Percentiles rank a stretch among this genome's conserved stretches.
phyloP scores from a whole-genome alignment of 1,139 yeast species.

The Magnusiomyces tetraspermus region DNA sequence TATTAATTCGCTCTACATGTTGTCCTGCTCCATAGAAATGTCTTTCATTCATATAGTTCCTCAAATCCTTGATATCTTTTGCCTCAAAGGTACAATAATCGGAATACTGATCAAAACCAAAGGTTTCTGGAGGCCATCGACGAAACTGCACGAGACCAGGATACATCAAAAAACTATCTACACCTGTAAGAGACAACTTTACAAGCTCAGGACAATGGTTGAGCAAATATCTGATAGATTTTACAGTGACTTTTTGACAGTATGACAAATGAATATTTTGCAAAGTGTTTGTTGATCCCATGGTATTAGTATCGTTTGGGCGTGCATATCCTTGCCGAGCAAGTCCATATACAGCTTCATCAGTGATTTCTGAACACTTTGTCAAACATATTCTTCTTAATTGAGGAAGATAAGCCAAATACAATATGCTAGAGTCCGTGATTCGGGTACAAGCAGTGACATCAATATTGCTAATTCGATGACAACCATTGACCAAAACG shows the following conservation, averaged over 20 bases:
- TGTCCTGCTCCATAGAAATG: no score
- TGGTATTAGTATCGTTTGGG: neutral
- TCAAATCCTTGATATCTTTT: constrained; percentile 65
- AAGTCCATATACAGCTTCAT: constrained; percentile 70
- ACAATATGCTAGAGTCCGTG: constrained; percentile 75
- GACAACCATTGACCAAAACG: constrained; percentile 66
- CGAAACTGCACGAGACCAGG: constrained; percentile 80
- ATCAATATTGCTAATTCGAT: constrained; percentile 83
- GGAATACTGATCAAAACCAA: constrained; percentile 75
- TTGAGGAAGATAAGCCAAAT: constrained; percentile 67
- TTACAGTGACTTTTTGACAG: constrained; percentile 62
- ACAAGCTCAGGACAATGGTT: constrained; percentile 80
- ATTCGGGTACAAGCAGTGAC: constrained; percentile 89
- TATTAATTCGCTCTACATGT: no score
- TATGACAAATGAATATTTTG: constrained; percentile 92
- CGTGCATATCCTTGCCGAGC: constrained; percentile 53
- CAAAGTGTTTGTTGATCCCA: constrained; percentile 44
- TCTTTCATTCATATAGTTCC: constrained; percentile 29
- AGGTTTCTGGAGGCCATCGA: constrained; percentile 91
- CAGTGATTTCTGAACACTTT: constrained; percentile 82
- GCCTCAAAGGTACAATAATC: constrained; percentile 93
- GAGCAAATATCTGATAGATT: constrained; percentile 42
- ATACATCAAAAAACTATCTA: constrained; percentile 74
- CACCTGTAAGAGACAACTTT: constrained; percentile 88
- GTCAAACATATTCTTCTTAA: constrained; percentile 88